Evolutionary conservation across 805 yeast species (phyloP), one percentile per base, ranked within the genome.

Genomic region (Yamadazyma takamatsuzukensis): DNA sequence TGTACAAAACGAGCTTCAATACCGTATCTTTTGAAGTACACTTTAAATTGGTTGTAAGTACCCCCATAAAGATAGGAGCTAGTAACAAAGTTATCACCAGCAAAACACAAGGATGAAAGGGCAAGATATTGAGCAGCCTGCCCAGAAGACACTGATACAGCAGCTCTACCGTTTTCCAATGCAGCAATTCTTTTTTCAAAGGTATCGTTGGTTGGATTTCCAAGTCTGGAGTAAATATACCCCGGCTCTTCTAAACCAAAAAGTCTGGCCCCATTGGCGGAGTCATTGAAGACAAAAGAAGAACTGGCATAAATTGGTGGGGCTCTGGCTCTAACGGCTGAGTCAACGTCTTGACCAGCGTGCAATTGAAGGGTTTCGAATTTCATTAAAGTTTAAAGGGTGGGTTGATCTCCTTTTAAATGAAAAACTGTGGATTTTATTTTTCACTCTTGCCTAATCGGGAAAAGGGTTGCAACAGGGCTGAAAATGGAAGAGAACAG

Each of bases 61-160:
- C 98, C 98, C 46, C 98, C 98, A 56, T 93, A 90, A 41, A 90
- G 69, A 68, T 56, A 86, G 5, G 95, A 76, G 15, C 96, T 81
- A 18, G 96, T 80, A 34, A 90, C 76, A 46, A 90, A 75, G 66
- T 93, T 93, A 56, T 87, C 95, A 49, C 97, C 97, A 35, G 76
- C 59, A 47, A 83, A 87, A 23, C 96, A 94, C 47, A 88, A 71
- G 36, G 86, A 86, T 21, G 84, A 72, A 56, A 88, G 69, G 14
- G 96, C 95, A 38, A 83, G 55, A 45, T 87, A 77, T 59, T 89
- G 96, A 17, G 97, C 97, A 34, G 97, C 90, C 65, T 89, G 96
- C 41, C 98, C 98, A n/a, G 97, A 88, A 15, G 95, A 61, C 16
- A 83, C 81, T 5, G 96, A 94, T 35, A 90, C 64, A 4, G 95